Evolutionary conservation across 345 rosid species (phyloP).

Genomic region (Clarkia xantiana): DNA sequence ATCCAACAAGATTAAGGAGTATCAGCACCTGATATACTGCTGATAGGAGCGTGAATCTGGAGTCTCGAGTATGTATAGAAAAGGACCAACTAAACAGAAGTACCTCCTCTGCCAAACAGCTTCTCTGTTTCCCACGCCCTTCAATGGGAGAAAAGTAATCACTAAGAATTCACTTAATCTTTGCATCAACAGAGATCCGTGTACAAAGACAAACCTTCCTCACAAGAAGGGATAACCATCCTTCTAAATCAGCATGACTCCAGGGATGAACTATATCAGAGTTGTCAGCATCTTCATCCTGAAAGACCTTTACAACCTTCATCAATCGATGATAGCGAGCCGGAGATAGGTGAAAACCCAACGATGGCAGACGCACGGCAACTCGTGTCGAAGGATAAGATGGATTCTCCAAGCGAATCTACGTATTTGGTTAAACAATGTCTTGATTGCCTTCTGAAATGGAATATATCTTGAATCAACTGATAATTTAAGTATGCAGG

Average conservation of each 20-base stretch:
- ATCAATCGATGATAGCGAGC: constrained; percentile 95
- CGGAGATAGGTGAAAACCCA: constrained; percentile 95
- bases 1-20: not conserved
- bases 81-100: constrained; percentile 83
- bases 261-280: constrained; percentile 49
- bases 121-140: constrained; percentile 86
- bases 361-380: constrained; percentile 68
- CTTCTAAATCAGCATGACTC: constrained; percentile 91
- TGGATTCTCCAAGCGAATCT: constrained; percentile 74
- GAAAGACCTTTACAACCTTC: constrained; percentile 74
- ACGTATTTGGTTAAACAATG: constrained; percentile 2
- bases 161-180: not conserved
- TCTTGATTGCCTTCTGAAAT: no score
- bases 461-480: constrained; percentile 9
- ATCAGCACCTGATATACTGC: constrained; percentile 64
- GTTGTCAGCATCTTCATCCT: constrained; percentile 39
- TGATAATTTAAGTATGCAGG: not conserved
- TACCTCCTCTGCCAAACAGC: constrained; percentile 87
- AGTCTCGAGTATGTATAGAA: constrained; percentile 60
- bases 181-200: not conserved
- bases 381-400: constrained; percentile 78
- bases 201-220: constrained; percentile 50
- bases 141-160: constrained; percentile 15
- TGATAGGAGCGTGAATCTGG: constrained; percentile 69
- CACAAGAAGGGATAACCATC: constrained; percentile 64